Base-by-base conservation (phyloP, 1,139 yeast genomes). In the Scheffersomyces lignicola region DNA sequence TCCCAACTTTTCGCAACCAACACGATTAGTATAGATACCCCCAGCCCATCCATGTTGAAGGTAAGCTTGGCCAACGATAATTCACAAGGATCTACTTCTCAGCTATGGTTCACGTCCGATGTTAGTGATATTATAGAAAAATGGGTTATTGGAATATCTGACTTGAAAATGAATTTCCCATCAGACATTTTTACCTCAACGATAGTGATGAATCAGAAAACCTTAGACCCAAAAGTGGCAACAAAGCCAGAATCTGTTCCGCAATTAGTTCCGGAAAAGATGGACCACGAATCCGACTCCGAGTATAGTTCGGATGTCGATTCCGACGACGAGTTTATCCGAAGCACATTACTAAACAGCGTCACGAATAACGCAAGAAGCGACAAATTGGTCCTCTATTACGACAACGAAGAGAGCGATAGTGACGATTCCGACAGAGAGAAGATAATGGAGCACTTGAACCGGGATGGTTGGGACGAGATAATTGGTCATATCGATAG, bases 91-190 rank as follows among this genome's bases (percentile, higher is more conserved):
- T 8, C 14, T 5, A 10, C 17, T 5, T 21, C 30, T 3, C 18
- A 24, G 10, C 16, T 49, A 13, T 56, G 47, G 44, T 34, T 62
- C 6, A 49, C 47, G 29, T 57, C 65, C 2, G 47, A 50, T 7
- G 40, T 41, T 7, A 47, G 53, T 23, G 48, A 62, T 3, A 54
- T 69, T 4, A 51, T 69, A 16, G 74, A 70, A 42, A 69, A 69
- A 43, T 70, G 76, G 76, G 72, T 62, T 5, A 68, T 66, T 22
- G 73, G 69, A 1, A 47, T 65, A 7, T 62, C 70, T 3, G 76
- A 70, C 38, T 41, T 46, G 5, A 41, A 43, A 9, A 57, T 59
- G 36, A 36, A 39, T 2, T 60, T 70, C 31, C 76, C 76, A 0
- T 44, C 54, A 1, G 65, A 59, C 7, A 48, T 64, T 8, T 41